phyloP scores from a whole-genome alignment of 139 green algal species.

The Chlorella sorokiniana region DNA sequence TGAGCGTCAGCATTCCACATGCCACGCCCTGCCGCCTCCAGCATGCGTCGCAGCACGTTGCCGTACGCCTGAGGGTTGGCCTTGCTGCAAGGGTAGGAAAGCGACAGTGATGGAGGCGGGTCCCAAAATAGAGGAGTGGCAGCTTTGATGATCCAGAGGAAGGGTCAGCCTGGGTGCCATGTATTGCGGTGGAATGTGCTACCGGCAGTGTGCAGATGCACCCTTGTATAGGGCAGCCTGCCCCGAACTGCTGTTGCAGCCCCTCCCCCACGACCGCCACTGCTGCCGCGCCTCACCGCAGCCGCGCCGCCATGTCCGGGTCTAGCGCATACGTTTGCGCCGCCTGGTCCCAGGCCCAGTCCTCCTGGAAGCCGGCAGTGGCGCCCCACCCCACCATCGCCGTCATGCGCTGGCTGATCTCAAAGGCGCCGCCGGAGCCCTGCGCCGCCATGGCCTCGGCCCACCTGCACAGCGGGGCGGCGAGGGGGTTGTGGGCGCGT shows the following conservation, averaged over 20 bases:
- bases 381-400: slow-evolving; percentile 95
- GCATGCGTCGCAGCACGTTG: slow-evolving; percentile 86
- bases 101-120: too few species aligned
- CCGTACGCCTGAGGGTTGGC: slow-evolving; percentile 71
- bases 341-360: slow-evolving; percentile 93
- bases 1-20: slow-evolving; percentile 88
- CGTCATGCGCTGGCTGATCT: slow-evolving; percentile 94
- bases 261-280: neutral
- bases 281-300: slow-evolving; percentile 40
- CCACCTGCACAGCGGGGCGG: slow-evolving; percentile 58
- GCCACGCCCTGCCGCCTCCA: slow-evolving; percentile 92
- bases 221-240: too few species aligned
- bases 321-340: slow-evolving; percentile 93
- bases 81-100: neutral
- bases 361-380: slow-evolving; percentile 88
- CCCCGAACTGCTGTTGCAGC: neutral
- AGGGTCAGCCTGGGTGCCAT: too few species aligned
- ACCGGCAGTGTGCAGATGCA: too few species aligned
- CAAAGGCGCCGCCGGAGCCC: slow-evolving; percentile 94
- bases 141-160: neutral
- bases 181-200: too few species aligned
- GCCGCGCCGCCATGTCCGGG: slow-evolving; percentile 76
- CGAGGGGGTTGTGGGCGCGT: neutral
- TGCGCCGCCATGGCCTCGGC: slow-evolving; percentile 89
- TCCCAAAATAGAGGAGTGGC: too few species aligned